Evolutionary conservation across 169 alveolate species (phyloP), one percentile per base, ranked within the genome.

Genomic region (Plasmodium malariae): DNA sequence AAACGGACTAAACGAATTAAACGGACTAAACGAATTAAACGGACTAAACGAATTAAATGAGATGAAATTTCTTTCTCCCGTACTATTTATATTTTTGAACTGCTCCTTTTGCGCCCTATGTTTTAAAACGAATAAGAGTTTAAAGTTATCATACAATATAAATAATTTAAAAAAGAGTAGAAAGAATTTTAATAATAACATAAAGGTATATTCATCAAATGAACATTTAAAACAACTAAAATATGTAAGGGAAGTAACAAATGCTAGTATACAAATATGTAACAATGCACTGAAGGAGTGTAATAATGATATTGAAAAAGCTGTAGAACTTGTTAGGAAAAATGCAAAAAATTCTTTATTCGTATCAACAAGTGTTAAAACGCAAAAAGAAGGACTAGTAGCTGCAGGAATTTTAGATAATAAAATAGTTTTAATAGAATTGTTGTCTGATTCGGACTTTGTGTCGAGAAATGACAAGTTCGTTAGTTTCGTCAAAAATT

Each of bases 251-350:
- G 69, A 80, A 24, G 83, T 65, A 19, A 80, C 90, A 14, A 80
- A 60, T 67, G 90, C 90, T 11, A 80, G 90, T 70, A 67, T 80
- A 19, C 90, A 80, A 54, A n/a, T 54, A 7, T 80, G 90, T 12
- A 80, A 80, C 32, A 40, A 80, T 12, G 90, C 90, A 9, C 32
- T 80, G 17, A 80, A 60, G 36, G 83, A 80, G 14, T 80, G 90
- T 28, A 80, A 80, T 3, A 57, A 54, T 19, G 90, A 80, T 67
- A 45, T 45, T 1, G 83, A 80, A 14, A 80, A 80, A 28, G 90
- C 90, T 30, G 67, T 80, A 19, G 90, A 80, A 57, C 59, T 60
- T 37, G 76, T 80, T 17, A 68, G 90, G 12, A 45, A 70, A 59
- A 63, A 57, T 19, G 40, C 73, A 11, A 80, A 80, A 36, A 80